Evolutionary conservation across 345 rosid species (phyloP), one percentile per base, ranked within the genome.

Genomic region (Eucalyptus cloeziana): DNA sequence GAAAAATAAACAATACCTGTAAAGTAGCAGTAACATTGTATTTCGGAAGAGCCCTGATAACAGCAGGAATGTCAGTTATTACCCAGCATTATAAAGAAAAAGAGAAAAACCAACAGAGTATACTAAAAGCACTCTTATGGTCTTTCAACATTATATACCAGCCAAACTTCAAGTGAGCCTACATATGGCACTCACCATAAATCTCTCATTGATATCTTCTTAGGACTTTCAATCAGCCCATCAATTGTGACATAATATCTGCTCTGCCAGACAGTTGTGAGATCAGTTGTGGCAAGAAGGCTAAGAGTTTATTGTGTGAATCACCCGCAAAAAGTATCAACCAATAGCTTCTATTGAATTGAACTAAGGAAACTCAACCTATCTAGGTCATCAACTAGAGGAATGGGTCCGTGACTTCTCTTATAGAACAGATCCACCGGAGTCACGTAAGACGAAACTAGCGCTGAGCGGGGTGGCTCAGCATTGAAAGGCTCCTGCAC

Each of bases 321-420:
- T 60, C 43, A 40, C 45, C 10, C 47, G 25, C 27, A 3, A 19
- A 19, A 21, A 86, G 24, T 7, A 43, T n/a, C 62, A 22, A 76
- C 4, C 22, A 5, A 13, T 17, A 56, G 37, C 45, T n/a, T 33
- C 22, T 14, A 31, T 76, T 21, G 85, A 76, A 76, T 76, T 21
- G 27, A 37, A 31, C 33, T 24, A 87, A 88, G 88, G 8, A 86
- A 31, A 43, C 85, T 49, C 71, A 87, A 95, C 99, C 96, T 96
- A 47, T 93, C 92, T 22, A 95, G 89, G 90, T 96, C 96, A 89
- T 95, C 97, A 85, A 96, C 96, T 4, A 95, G 80, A 7, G 99
- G 99, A n/a, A 97, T 95, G 4, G 98, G 99, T 21, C 99, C 99
- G 91, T 96, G 99, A 90, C 95, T 97, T 88, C 99, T 93, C 95